A percentile compares a stretch with the other conserved stretches of the same genome.
Conservation (phyloP, 2,329 filamentous ascomycete genomes). For the Aplosporella prunicola region DNA sequence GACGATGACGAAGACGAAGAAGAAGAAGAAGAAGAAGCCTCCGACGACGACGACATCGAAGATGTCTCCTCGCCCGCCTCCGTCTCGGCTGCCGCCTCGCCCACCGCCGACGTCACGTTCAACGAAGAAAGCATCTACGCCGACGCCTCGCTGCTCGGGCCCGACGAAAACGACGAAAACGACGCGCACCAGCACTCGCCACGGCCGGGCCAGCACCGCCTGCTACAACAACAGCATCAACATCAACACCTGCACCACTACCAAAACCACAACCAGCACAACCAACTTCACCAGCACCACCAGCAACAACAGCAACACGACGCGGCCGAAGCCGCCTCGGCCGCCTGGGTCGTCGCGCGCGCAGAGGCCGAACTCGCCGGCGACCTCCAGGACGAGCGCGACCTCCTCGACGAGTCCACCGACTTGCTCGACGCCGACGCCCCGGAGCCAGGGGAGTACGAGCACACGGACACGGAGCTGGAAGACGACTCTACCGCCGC, state of each 20-base stretch:
- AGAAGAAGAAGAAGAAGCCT: constrained; percentile 39
- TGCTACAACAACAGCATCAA: not conserved
- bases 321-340: constrained; percentile 9
- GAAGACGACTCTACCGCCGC: constrained; percentile 29
- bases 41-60: constrained; percentile 1
- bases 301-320: too few relatives aligned
- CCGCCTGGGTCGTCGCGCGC: constrained; percentile 30
- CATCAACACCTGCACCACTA: not conserved
- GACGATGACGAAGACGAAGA: constrained; percentile 22
- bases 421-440: constrained; percentile 42
- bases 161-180: constrained; percentile 9
- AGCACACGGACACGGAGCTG: constrained; percentile 45
- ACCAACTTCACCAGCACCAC: too few relatives aligned
- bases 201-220: not conserved
- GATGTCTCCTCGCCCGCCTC: too few relatives aligned
- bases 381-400: constrained; percentile 38
- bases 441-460: constrained; percentile 43
- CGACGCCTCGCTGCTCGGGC: constrained; percentile 34
- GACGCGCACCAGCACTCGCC: not conserved
- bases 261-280: not conserved
- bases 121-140: constrained; percentile 39
- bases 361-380: constrained; percentile 40
- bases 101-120: constrained; percentile 30
- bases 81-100: too few relatives aligned
- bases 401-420: constrained; percentile 26